phyloP scores from a whole-genome alignment of 1,284 basidiomycete species.

The Ganoderma lucidum region DNA sequence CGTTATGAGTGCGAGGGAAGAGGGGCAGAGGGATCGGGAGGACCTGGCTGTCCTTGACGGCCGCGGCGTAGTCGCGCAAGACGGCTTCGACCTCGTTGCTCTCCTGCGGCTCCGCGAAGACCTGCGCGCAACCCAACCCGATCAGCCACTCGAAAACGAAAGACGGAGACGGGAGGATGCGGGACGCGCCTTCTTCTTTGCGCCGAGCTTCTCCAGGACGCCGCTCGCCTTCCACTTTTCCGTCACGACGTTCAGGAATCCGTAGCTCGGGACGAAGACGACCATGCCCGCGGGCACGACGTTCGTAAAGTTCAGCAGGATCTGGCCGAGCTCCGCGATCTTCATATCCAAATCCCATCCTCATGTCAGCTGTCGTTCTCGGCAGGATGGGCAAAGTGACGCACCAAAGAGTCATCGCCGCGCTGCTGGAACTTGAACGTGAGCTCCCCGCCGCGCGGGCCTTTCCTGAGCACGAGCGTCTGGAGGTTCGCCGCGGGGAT shows the following conservation, averaged over 20 bases:
- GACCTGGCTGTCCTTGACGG: conserved; percentile 48
- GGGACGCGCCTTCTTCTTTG: conserved; percentile 76
- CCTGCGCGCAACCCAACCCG: conserved; percentile 54
- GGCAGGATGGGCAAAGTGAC: conserved; percentile 35
- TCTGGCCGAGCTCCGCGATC: conserved; percentile 87
- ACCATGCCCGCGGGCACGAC: conserved; percentile 90
- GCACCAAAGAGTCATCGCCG: conserved; percentile 71
- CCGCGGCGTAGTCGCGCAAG: conserved; percentile 79
- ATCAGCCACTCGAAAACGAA: not conserved
- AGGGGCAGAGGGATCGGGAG: conserved; percentile 24
- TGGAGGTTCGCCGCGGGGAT: conserved; percentile 85
- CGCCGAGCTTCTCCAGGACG: conserved; percentile 65
- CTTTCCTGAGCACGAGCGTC: conserved; percentile 79
- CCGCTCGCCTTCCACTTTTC: conserved; percentile 73
- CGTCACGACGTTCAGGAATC: conserved; percentile 78
- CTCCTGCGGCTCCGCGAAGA: conserved; percentile 91
- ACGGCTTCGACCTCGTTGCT: conserved; percentile 80
- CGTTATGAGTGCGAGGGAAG: not conserved
- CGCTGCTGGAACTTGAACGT: conserved; percentile 88
- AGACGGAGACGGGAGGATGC: conserved; percentile 9
- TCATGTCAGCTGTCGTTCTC: not conserved
- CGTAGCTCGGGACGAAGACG: conserved; percentile 95
- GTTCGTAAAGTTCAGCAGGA: conserved; percentile 81
- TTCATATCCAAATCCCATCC: conserved; percentile 43
- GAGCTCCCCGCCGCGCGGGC: conserved; percentile 80